These are phyloP conservation scores for Halenospora varia DNA, from an alignment of 495 filamentous ascomycete species.

Conservation along the genomic window DNA sequence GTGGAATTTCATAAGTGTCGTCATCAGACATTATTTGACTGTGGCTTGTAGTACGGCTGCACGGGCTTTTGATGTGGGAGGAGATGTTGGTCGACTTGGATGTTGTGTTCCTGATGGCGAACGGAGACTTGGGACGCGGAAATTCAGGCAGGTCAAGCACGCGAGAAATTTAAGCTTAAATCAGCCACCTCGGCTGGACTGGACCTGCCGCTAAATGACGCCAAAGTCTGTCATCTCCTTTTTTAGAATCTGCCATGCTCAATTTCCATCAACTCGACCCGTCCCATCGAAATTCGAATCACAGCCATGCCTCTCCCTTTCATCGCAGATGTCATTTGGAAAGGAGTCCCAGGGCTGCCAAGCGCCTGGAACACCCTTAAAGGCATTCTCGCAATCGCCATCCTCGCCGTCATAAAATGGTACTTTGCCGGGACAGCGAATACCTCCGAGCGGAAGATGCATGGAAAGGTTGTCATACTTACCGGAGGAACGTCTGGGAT, in stretches of 20 bases:
- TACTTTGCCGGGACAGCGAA: constrained; percentile 76
- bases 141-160: too few species aligned
- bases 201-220: too few species aligned
- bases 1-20: constrained; percentile 44
- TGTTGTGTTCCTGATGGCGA: too few species aligned
- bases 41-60: too few species aligned
- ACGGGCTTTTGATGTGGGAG: too few species aligned
- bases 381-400: constrained; percentile 48
- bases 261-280: too few species aligned
- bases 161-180: constrained; percentile 18
- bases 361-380: constrained; percentile 51
- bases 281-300: too few species aligned
- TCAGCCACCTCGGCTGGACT: constrained; percentile 1
- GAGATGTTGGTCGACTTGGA: too few species aligned
- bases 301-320: constrained; percentile 75
- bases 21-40: constrained; percentile 20
- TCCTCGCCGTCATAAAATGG: constrained; percentile 66
- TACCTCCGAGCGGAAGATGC: constrained; percentile 78
- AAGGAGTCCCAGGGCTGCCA: constrained; percentile 51
- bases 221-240: not conserved
- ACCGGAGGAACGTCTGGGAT: constrained; percentile 96
- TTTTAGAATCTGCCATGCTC: not conserved
- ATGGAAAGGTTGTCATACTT: constrained; percentile 87
- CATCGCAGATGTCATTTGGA: constrained; percentile 51
- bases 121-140: too few species aligned